Base-by-base conservation (phyloP, 345 rosid species). In the Jatropha curcas region DNA sequence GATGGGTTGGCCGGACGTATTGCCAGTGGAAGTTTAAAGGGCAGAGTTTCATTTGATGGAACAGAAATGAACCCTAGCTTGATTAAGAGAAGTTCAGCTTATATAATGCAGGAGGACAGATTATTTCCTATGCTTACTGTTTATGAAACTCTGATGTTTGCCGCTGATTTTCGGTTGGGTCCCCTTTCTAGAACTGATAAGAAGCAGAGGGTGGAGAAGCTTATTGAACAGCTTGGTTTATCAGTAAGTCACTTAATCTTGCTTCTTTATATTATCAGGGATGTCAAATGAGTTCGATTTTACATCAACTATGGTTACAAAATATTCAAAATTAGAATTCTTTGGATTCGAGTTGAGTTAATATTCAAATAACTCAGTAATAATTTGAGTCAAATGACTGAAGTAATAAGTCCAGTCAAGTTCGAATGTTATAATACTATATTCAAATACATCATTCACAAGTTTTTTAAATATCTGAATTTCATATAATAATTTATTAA, bases 81-180 rank as follows among this genome's bases (percentile, higher is more conserved):
- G 56, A 79, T 89, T 13, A 89, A 89, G 76, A 82, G 91, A 71
- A 84, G 87, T 62, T 87, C 94, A 2, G 91, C 94, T 22, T 89
- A 89, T 71, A 83, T 87, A 4, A 89, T 89, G 91, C 94, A 89
- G 62, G 94, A 89, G 0, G 91, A 89, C 31, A 77, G 90, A 76
- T 56, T 89, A 33, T 87, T 87, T 50, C 94, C 91, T 4, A 86
- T 84, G 88, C 88, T 89, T 27, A 89, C 94, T 0, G 94, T 89
- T 25, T 87, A 87, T 31, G 94, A 89, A 75, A 87, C 94, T 7
- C 24, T 89, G 37, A 72, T 89, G 85, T 89, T 89, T 60, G 91
- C 94, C 0, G 94, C 90, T 19, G 91, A 89, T 81, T 87, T 89
- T 60, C 80, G 90, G 37, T 77, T 89, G 2, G 90, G 94, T 2